A percentile compares a stretch with the other conserved stretches of the same genome.
phyloP scores from a whole-genome alignment of 208 protist species.

The Acanthamoeba lenticulata region DNA sequence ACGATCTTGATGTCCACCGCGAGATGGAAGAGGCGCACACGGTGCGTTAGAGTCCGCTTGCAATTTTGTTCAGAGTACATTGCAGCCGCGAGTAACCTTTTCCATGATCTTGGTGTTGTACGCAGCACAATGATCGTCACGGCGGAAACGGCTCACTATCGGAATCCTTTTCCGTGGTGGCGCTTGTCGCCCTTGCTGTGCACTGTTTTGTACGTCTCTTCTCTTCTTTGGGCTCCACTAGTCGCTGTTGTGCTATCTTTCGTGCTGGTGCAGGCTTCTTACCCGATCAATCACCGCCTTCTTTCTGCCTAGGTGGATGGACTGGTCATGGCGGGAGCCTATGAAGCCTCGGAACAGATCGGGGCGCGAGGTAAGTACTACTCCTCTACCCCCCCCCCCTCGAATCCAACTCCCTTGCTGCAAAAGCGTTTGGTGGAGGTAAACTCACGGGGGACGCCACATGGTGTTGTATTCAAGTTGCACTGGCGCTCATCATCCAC shows the following conservation, averaged over 20 bases:
- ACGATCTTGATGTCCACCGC: neutral
- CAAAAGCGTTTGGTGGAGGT: no score
- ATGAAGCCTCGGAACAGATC: neutral
- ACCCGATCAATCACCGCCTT: neutral
- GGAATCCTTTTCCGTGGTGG: slow-evolving; percentile 13
- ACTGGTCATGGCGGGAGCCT: slow-evolving; percentile 19
- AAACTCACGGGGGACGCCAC: no score
- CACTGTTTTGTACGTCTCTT: slow-evolving; percentile 10
- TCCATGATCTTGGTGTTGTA: no score
- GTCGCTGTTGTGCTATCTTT: no score
- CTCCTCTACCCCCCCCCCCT: no score
- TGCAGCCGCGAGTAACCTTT: no score
- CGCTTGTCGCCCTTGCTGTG: neutral
- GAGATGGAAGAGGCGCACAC: neutral
- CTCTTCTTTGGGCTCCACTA: no score
- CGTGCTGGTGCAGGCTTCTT: no score
- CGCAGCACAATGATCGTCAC: neutral
- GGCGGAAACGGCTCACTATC: neutral
- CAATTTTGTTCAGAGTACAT: no score
- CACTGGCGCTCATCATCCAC: neutral
- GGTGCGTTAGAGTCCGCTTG: no score
- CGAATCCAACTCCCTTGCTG: no score
- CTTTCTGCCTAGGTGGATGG: neutral
- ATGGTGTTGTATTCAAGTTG: no score
- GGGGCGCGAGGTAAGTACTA: slow-evolving; percentile 4